Evolutionary conservation across 495 filamentous ascomycete species (phyloP), one percentile per base, ranked within the genome.

Genomic region (Penicillium crystallinum): DNA sequence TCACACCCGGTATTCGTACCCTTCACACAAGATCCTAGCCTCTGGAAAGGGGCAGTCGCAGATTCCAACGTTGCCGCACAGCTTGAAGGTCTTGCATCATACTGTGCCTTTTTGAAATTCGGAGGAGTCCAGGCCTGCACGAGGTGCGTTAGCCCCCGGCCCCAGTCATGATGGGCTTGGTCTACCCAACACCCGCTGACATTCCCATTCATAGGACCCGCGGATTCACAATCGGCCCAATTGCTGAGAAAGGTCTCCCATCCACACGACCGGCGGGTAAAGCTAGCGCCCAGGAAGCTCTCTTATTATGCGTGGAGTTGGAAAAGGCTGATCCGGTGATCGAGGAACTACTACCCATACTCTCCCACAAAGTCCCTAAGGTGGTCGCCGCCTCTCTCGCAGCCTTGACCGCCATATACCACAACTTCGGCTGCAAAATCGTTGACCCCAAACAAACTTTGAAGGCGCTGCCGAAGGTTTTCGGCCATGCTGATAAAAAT

Each of bases 1-100:
- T 81, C 87, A 56, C 86, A 93, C 61, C 86, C 91, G 9, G 83
- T 84, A 7, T 96, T 97, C 53, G 78, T 81, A 45, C 88, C 89
- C 7, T 97, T 97, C 67, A 70, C 91, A 49, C 83, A 90, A 64
- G 92, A 97, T 54, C 78, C 90, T 2, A 74, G 83, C 25, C 63
- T 97, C 55, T 96, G 90, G 92, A 96, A 96, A 70, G 86, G 84
- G 25, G 93, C 91, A 1, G 91, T 91, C 5, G 84, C 86, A 44
- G 93, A 99, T 69, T 97, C 93, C 25, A 97, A 99, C 63, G 95
- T 99, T 46, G 93, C 95, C 8, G 93, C 93, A 47, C 93, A 99
- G 64, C 86, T 92, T 66, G 93, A 99, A 51, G 93, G 89, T 55
- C 80, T 99, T 38, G 83, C 79, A 30, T 82, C 91, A 39, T 82